phyloP scores from a whole-genome alignment of 106 monocot species.

The Dendrobium catenatum region DNA sequence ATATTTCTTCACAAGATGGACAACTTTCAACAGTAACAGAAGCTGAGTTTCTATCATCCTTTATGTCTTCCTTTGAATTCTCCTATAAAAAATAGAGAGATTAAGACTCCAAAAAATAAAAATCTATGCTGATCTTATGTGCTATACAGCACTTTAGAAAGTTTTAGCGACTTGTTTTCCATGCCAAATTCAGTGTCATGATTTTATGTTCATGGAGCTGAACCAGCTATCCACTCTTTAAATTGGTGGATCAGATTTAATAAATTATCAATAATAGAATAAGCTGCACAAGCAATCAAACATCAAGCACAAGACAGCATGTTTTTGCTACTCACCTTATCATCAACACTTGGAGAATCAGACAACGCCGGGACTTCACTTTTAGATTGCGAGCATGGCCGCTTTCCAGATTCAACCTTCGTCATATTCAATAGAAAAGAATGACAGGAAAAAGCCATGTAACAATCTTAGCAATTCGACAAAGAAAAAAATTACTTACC shows the following conservation, averaged over 20 bases:
- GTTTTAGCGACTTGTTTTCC: neutral
- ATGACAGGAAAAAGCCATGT: neutral
- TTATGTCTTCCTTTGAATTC: constrained; percentile 11
- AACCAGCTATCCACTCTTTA: neutral
- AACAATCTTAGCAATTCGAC: neutral
- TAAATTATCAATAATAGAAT: neutral
- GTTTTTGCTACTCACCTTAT: constrained; percentile 15
- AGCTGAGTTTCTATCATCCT: constrained; percentile 12
- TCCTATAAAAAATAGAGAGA: constrained; percentile 26
- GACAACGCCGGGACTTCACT: constrained; percentile 12
- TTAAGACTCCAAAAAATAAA: neutral
- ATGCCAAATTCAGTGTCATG: neutral
- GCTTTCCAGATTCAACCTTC: constrained; percentile 48
- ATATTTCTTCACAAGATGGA: constrained; percentile 28
- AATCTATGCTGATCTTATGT: neutral
- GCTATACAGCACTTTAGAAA: neutral
- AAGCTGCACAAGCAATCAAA: neutral
- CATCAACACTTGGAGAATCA: constrained; percentile 21
- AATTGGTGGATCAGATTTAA: neutral
- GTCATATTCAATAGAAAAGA: constrained; percentile 12
- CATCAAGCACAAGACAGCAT: neutral
- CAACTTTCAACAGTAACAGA: constrained; percentile 13
- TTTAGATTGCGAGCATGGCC: constrained; percentile 8
- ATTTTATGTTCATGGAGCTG: neutral
- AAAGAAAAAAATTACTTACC: constrained; percentile 27